Base-by-base conservation (phyloP, 495 filamentous ascomycete species). In the Staphylotrichum tortipilum region DNA sequence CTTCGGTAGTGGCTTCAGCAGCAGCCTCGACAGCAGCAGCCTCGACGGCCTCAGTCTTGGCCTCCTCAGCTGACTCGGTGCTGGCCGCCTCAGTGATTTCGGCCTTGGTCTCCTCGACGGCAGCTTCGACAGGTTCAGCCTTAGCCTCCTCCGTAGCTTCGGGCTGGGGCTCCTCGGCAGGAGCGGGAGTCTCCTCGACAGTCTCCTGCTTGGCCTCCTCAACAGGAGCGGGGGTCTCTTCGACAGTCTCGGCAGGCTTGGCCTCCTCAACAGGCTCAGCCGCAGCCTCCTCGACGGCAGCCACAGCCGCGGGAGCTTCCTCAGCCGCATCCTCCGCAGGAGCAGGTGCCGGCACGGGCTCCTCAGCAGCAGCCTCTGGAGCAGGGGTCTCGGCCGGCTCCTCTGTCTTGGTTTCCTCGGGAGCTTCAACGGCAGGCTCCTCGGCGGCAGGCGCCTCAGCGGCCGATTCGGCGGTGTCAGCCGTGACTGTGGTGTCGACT, bases 101-200 rank as follows among this genome's bases (percentile, higher is more conserved):
- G 10, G 26, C 26, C 26, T 5, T 10, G 26, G 44, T 41, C n/a
- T 21, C 38, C n/a, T n/a, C n/a, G n/a, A n/a, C n/a, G n/a, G n/a
- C n/a, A n/a, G n/a, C n/a, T n/a, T 49, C 47, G 14, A 29, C 38
- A 4, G 43, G 9, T 7, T 54, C 50, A 30, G 37, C 14, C 50
- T 49, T 47, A 11, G 49, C 6, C 11, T 59, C 48, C 18, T 65
- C 63, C 5, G 15, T 18, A 29, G 34, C 1, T 5, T 52, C 31
- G 2, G 26, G 15, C 11, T 50, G 35, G 28, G 18, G 2, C n/a
- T 57, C 49, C 18, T 49, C 44, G 18, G 9, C 41, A 17, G 45
- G 22, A 7, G 17, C 46, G 28, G 50, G 28, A 4, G n/a, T 26
- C 15, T 29, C 23, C 41, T 57, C 58, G n/a, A 37, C 37, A 38